phyloP scores from a whole-genome alignment of 1,139 yeast genomes.

The Candida mesenterica region DNA sequence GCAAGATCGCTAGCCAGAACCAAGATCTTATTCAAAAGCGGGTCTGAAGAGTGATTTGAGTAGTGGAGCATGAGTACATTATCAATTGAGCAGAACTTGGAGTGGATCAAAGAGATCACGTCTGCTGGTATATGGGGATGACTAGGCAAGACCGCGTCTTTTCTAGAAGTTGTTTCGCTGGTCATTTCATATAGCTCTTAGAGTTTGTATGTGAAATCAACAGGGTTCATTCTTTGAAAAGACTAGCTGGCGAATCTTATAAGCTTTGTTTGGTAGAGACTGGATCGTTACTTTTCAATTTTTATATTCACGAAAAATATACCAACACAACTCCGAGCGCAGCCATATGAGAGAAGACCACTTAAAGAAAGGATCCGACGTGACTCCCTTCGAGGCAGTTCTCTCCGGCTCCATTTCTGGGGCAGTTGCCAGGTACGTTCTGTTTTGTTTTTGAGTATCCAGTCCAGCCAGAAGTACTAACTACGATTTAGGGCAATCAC shows the following conservation, averaged over 20 bases:
- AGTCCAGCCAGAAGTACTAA: neutral
- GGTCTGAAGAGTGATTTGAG: slow-evolving; percentile 26
- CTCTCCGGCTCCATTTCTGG: slow-evolving; percentile 78
- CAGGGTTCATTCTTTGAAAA: no score
- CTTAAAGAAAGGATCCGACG: slow-evolving; percentile 49
- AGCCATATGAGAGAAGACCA: slow-evolving; percentile 37
- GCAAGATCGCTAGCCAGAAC: slow-evolving; percentile 21
- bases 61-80: slow-evolving; percentile 25
- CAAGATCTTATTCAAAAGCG: slow-evolving; percentile 19
- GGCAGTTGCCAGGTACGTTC: slow-evolving; percentile 54
- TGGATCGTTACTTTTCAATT: neutral
- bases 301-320: no score
- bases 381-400: slow-evolving; percentile 42
- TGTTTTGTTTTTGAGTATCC: slow-evolving; percentile 4
- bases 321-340: neutral
- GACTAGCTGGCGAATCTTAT: no score
- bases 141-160: no score
- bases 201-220: no score
- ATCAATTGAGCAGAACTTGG: slow-evolving; percentile 24
- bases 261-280: no score
- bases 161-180: no score
- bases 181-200: no score
- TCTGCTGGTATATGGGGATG: slow-evolving; percentile 8
- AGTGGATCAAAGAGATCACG: slow-evolving; percentile 7
- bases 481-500: slow-evolving; percentile 51